phyloP scores from a whole-genome alignment of 768 basidiomycete genomes.

The Tulasnella calospora region DNA sequence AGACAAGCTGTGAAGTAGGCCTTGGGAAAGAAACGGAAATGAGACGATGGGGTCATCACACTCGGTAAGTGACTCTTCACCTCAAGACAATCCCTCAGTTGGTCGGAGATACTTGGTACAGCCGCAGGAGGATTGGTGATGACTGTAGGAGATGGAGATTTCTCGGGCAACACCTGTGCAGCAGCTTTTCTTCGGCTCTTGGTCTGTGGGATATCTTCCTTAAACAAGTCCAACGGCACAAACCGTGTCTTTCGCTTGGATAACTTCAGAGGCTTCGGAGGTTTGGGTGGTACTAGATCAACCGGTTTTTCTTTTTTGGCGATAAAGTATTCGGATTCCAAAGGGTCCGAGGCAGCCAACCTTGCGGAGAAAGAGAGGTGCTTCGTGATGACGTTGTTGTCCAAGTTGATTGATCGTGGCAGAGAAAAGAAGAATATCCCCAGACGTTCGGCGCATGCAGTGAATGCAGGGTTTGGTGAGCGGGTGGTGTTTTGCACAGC shows the following conservation, averaged over 20 bases:
- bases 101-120: background rate
- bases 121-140: background rate
- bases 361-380: background rate
- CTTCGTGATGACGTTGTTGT: background rate
- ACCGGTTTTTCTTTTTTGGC: background rate
- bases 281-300: background rate
- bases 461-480: background rate
- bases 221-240: background rate
- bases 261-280: background rate
- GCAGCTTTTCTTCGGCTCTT: background rate
- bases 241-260: background rate
- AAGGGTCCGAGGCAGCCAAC: background rate
- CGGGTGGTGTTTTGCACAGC: background rate
- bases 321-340: background rate
- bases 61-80: background rate
- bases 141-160: background rate
- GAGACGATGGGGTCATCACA: background rate
- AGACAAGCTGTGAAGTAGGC: background rate
- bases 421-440: background rate
- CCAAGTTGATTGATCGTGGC: background rate
- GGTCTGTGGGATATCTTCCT: background rate
- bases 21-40: background rate
- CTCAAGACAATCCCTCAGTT: background rate
- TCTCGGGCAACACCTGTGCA: background rate
- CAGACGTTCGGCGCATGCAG: background rate